phyloP scores from a whole-genome alignment of 2,329 filamentous ascomycete genomes.

The Penicillium oxalicum region DNA sequence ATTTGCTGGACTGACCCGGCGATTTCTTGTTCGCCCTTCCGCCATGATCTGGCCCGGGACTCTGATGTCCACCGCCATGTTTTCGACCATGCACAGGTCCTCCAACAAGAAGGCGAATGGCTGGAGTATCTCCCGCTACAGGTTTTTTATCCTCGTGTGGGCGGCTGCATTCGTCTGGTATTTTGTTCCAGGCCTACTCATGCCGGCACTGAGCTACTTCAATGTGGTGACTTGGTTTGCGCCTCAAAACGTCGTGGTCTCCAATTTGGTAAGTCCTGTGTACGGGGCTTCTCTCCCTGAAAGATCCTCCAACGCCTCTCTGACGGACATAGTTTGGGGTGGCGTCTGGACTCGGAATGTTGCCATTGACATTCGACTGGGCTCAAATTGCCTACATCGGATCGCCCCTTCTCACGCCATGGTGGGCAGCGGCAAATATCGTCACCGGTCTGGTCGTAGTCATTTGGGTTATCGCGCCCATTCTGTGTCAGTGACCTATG shows the following conservation, averaged over 20 bases:
- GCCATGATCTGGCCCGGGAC: constrained; percentile 92
- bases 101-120: constrained; percentile 76
- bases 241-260: constrained; percentile 76
- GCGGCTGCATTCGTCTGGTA: constrained; percentile 69
- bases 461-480: constrained; percentile 77
- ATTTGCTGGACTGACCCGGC: constrained; percentile 73
- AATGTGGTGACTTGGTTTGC: constrained; percentile 85
- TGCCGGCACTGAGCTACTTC: constrained; percentile 83
- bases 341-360: constrained; percentile 74
- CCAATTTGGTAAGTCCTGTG: constrained; percentile 55
- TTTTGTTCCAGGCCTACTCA: constrained; percentile 74
- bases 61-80: constrained; percentile 83
- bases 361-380: constrained; percentile 87
- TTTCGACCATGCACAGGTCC: constrained; percentile 76
- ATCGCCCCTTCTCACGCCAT: constrained; percentile 74
- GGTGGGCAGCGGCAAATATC: constrained; percentile 82
- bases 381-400: constrained; percentile 83
- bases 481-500: constrained; percentile 51
- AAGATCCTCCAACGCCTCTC: not conserved
- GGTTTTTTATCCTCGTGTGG: constrained; percentile 75
- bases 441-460: constrained; percentile 72
- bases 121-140: constrained; percentile 76
- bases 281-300: too few relatives aligned
- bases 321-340: constrained; percentile 58
- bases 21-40: constrained; percentile 75